Conservation (phyloP, 306 rosid genomes). For the Hylodesmum podocarpum region DNA sequence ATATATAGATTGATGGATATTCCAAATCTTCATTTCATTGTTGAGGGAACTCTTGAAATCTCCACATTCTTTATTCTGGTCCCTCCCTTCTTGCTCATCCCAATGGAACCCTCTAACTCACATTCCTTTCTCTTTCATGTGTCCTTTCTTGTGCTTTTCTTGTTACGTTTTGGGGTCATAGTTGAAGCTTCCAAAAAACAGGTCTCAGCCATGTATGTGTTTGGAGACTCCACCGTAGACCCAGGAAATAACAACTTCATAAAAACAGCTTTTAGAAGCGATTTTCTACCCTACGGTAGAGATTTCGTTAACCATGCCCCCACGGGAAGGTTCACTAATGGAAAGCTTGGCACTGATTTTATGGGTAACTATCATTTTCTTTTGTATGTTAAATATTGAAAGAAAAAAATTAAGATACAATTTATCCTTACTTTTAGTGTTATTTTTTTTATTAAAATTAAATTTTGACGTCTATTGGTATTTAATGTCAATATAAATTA, state of each 20-base stretch:
- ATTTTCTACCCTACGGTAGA: constrained; percentile 70
- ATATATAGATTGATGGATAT: not conserved
- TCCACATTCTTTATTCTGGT: not conserved
- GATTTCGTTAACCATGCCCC: constrained; percentile 46
- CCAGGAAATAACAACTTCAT: constrained; percentile 76
- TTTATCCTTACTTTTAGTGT: too few species aligned
- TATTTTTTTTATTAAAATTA: too few species aligned
- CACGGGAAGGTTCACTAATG: constrained; percentile 77
- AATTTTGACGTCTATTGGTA: too few species aligned
- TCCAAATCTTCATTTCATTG: not conserved
- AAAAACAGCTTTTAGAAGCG: constrained; percentile 40
- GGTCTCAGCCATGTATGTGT: constrained; percentile 55
- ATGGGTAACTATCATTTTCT: constrained; percentile 34
- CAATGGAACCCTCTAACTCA: constrained; percentile 19
- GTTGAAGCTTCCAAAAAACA: constrained; percentile 31
- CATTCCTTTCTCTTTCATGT: not conserved
- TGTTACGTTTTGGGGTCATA: constrained; percentile 2
- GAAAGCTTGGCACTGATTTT: constrained; percentile 65
- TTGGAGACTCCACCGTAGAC: constrained; percentile 86
- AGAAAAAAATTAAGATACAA: too few species aligned
- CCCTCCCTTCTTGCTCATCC: not conserved
- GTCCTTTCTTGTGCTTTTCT: constrained; percentile 12
- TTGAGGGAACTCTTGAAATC: not conserved
- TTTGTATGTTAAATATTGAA: not conserved
- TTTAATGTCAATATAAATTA: too few species aligned